Percentiles rank a stretch among this genome's conserved stretches.
Conservation (phyloP, 176 grass and related monocot genomes). For the Elymus sibiricus region DNA sequence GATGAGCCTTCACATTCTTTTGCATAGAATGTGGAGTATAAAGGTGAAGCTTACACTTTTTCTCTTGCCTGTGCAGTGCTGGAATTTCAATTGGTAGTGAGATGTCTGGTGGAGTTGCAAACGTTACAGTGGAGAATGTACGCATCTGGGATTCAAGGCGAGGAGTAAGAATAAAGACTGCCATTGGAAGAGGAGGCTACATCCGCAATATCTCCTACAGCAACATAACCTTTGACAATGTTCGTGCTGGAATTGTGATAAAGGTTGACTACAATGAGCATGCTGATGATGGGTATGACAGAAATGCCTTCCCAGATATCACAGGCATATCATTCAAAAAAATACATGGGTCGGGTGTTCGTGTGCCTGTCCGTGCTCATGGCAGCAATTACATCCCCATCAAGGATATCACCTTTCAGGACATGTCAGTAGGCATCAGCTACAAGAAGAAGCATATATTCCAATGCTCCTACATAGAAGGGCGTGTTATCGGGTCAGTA, state of each 20-base stretch:
- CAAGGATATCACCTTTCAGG: conserved; percentile 59
- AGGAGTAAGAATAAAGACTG: conserved; percentile 84
- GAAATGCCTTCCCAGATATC: conserved; percentile 54
- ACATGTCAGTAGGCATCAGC: conserved; percentile 79
- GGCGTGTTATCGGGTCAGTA: conserved; percentile 53
- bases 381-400: conserved; percentile 82
- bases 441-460: conserved; percentile 99
- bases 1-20: background rate
- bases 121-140: conserved; percentile 69
- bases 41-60: conserved; percentile 5
- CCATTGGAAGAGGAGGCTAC: conserved; percentile 71
- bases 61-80: conserved; percentile 48
- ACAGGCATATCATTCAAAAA: conserved; percentile 59
- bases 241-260: conserved; percentile 62
- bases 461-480: conserved; percentile 74
- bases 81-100: conserved; percentile 96
- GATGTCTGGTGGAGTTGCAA: conserved; percentile 89
- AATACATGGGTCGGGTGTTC: conserved; percentile 72
- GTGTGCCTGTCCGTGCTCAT: conserved; percentile 82
- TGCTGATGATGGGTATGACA: conserved; percentile 70
- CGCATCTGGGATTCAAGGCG: conserved; percentile 72
- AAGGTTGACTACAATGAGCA: conserved; percentile 94
- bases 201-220: conserved; percentile 63
- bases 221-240: conserved; percentile 73
- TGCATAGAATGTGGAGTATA: conserved; percentile 16